A percentile compares a stretch with the other conserved stretches of the same genome.
These are phyloP conservation scores for Porphyridium purpureum DNA, from an alignment of 23 red algal genomes.

Conservation along the genomic window DNA sequence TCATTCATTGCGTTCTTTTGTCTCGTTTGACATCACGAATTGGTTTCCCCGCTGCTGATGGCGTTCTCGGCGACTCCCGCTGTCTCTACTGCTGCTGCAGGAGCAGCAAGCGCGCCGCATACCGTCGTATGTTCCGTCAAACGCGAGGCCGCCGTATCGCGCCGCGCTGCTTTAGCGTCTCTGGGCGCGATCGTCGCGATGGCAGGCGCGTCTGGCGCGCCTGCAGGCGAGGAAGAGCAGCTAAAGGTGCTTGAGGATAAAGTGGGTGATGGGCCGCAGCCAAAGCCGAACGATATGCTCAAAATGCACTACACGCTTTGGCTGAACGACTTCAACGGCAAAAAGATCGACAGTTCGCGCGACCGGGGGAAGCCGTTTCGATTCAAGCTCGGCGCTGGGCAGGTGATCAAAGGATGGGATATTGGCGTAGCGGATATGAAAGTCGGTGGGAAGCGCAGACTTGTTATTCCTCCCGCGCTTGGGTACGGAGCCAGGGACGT, in stretches of 20 bases:
- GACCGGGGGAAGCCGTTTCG: slow-evolving; percentile 22
- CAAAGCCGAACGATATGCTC: not conserved
- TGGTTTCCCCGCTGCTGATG: too few species aligned
- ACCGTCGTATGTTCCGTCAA: too few species aligned
- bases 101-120: too few species aligned
- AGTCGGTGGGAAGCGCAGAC: slow-evolving; percentile 3
- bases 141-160: too few species aligned
- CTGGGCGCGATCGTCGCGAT: too few species aligned
- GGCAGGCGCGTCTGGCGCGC: too few species aligned
- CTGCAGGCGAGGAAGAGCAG: too few species aligned
- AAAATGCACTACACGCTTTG: not conserved
- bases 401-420: slow-evolving; percentile 31
- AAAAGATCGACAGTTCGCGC: slow-evolving; percentile 25
- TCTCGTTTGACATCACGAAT: too few species aligned
- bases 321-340: not conserved
- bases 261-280: not conserved
- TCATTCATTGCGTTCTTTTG: too few species aligned
- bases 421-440: slow-evolving; percentile 10
- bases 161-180: too few species aligned
- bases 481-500: slow-evolving; percentile 16
- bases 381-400: slow-evolving; percentile 30
- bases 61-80: too few species aligned
- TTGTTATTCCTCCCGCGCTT: not conserved
- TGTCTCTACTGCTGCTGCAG: too few species aligned
- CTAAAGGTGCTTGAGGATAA: not conserved